Percentiles rank a stretch among this genome's conserved stretches.
These are phyloP conservation scores for Ascochyta viciae-villosae DNA, from an alignment of 2,329 filamentous ascomycete genomes.

Conservation along the genomic window DNA sequence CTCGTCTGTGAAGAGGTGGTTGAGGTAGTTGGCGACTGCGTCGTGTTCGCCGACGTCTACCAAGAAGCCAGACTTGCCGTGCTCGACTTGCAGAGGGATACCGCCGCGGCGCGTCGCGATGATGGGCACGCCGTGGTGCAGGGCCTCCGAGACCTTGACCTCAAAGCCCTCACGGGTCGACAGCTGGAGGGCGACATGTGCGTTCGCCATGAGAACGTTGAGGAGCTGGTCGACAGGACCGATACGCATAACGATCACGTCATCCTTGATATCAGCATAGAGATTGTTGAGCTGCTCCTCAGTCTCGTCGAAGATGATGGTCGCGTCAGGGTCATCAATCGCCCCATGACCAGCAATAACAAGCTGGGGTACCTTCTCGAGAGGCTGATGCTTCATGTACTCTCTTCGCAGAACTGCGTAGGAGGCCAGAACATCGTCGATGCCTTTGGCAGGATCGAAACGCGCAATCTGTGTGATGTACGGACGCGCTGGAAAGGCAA, in stretches of 20 bases:
- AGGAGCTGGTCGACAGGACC: conserved; percentile 81
- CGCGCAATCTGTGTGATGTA: conserved; percentile 84
- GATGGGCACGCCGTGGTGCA: conserved; percentile 80
- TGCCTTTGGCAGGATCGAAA: conserved; percentile 85
- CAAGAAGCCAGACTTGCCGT: conserved; percentile 75
- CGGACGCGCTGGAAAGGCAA: conserved; percentile 66
- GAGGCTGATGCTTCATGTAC: conserved; percentile 59
- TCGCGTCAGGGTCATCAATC: conserved; percentile 80
- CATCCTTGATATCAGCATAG: conserved; percentile 58
- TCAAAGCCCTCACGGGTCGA: conserved; percentile 85
- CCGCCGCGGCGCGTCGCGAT: conserved; percentile 80
- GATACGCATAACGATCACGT: conserved; percentile 78
- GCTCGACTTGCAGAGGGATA: conserved; percentile 78
- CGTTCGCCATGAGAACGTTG: conserved; percentile 76
- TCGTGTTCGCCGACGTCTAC: conserved; percentile 74
- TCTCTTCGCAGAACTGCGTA: conserved; percentile 75
- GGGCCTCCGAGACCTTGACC: conserved; percentile 83
- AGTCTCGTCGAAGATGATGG: conserved; percentile 73
- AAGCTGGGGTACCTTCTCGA: conserved; percentile 70
- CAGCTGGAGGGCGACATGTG: conserved; percentile 77
- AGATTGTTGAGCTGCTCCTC: conserved; percentile 69
- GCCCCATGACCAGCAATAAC: conserved; percentile 81
- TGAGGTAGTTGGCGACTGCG: conserved; percentile 71
- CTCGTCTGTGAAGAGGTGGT: conserved; percentile 70
- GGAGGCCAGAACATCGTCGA: conserved; percentile 76